Evolutionary conservation across 106 monocot species (phyloP), one percentile per base, ranked within the genome.

Genomic region (Dioscorea zingiberensis): DNA sequence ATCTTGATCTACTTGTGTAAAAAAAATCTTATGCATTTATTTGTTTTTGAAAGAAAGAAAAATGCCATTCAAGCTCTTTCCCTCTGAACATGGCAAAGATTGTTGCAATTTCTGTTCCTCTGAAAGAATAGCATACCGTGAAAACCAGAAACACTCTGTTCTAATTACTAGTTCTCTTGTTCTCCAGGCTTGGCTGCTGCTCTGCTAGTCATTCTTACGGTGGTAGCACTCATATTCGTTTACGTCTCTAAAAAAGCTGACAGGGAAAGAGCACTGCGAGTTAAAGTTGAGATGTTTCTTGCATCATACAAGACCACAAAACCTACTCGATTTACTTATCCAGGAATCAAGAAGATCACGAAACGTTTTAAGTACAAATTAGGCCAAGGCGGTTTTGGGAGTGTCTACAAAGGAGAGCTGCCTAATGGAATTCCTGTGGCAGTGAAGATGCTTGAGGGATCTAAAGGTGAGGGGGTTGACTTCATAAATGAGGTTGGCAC

Each of bases 401-500:
- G 64, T 46, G 72, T 73, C 12, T 73, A 54, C 55, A 54, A 64
- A 73, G 72, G 72, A 12, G 44, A 44, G 55, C 54, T 64, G 0
- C 63, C 63, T 0, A 73, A 64, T 55, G 72, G 64, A 2, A 46
- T 64, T 44, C 72, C 72, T 7, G 47, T 73, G 11, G 73, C 65
- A 0, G 73, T 73, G 11, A 73, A 73, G 47, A 29, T 73, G 5
- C 58, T 73, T 1, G 47, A 49, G 25, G 38, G 23, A 2, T 27
- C 45, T 4, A 24, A 4, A 1, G 44, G 64, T 14, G 28, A 47
- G n/a, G 64, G 72, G 8, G 65, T 58, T 21, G 73, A 73, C 1
- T 73, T 73, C 25, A 48, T 73, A 25, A 73, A 73, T 44, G 73
- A 73, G 18, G 73, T 73, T 1, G 65, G 48, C 19, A 73, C 65